Evolutionary conservation across 306 rosid species (phyloP), one percentile per base, ranked within the genome.

Genomic region (Mucuna pruriens): DNA sequence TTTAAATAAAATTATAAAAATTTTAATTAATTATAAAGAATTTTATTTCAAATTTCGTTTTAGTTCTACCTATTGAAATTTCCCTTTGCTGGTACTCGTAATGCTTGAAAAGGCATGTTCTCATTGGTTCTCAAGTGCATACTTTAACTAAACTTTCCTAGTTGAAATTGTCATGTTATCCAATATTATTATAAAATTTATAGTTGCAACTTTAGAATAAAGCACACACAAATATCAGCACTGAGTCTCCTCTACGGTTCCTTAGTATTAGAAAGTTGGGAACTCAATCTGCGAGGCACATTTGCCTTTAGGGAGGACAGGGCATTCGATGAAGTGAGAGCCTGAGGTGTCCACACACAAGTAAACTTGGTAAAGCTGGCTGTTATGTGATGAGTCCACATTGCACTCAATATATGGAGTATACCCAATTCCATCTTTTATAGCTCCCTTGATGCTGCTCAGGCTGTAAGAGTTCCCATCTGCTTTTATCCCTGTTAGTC

Each of bases 321-420:
- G 86, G 65, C 92, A 87, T 23, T 86, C 68, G 0, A 74, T 77
- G 58, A 86, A 55, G 2, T 40, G 26, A 1, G 85, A 42, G 0
- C 73, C 87, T 13, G 80, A 74, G 3, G 48, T 58, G 64, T 82
- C 87, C 1, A 89, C 86, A 17, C 90, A 82, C 70, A 89, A 33
- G 80, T 86, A 86, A 44, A 89, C 77, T 63, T 86, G 84, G 72
- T 74, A 82, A 51, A 89, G 87, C 25, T 78, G 87, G 85, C 71
- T 74, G 20, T 74, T 83, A 0, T 85, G 74, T 3, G 87, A 70
- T 0, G 79, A 5, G 31, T 87, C 87, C 74, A 62, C 64, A 9
- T 87, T 85, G 79, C 92, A 89, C 23, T 78, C 84, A 29, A 87
- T 64, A 11, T 29, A 45, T 8, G 80, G 78, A 60, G 68, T 75